These are phyloP conservation scores for Aspergillus quadricinctus DNA, from an alignment of 2,329 filamentous ascomycete genomes.

Conservation along the genomic window DNA sequence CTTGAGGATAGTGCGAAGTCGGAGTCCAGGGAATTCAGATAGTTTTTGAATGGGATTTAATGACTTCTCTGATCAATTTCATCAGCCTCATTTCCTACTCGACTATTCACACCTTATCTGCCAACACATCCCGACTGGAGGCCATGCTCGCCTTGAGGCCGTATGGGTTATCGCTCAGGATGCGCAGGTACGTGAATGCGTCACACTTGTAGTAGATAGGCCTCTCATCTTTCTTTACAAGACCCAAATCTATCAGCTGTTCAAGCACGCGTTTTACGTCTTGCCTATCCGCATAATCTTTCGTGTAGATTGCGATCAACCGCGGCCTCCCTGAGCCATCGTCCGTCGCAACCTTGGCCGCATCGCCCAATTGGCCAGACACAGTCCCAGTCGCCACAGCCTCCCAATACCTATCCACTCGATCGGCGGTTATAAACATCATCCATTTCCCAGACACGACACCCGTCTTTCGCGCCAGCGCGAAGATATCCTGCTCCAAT, in stretches of 20 bases:
- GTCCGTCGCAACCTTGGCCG: constrained; percentile 67
- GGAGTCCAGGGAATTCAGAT: neutral
- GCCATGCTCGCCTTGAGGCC: constrained; percentile 53
- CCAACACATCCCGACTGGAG: constrained; percentile 37
- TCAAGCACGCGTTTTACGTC: constrained; percentile 67
- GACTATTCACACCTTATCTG: constrained; percentile 18
- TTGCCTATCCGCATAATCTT: constrained; percentile 63
- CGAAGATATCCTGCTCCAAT: constrained; percentile 54
- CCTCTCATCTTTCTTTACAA: constrained; percentile 44
- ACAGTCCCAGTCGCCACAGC: constrained; percentile 63
- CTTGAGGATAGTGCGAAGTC: neutral
- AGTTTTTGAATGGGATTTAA: neutral
- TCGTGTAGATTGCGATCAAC: constrained; percentile 74
- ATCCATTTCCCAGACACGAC: constrained; percentile 61
- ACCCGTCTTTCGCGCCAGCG: constrained; percentile 55
- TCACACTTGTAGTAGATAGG: constrained; percentile 77
- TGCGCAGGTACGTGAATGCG: constrained; percentile 66
- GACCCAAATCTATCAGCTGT: constrained; percentile 57
- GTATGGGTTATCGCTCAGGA: constrained; percentile 59
- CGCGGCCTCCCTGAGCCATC: constrained; percentile 40
- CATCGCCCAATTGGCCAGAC: constrained; percentile 64
- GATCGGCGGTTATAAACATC: constrained; percentile 20
- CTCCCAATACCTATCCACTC: constrained; percentile 46
- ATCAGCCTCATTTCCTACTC: neutral
- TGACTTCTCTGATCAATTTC: constrained; percentile 1